A percentile compares a stretch with the other conserved stretches of the same genome.
Conservation (phyloP, 768 basidiomycete species). For the Pleurotus platypus region DNA sequence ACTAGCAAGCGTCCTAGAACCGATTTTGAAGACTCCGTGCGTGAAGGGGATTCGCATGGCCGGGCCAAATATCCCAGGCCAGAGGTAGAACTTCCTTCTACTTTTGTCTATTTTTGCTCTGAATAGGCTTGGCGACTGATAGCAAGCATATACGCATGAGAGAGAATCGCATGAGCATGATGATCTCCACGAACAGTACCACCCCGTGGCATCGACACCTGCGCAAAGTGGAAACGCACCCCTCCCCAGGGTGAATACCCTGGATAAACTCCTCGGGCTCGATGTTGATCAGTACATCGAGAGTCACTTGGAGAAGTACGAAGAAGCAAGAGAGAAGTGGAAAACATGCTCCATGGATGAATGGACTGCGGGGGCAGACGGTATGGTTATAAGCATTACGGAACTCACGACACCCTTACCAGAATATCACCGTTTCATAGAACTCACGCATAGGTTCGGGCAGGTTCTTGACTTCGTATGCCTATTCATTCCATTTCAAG, state of each 20-base stretch:
- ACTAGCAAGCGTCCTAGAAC: background rate
- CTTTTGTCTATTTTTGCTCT: background rate
- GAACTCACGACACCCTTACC: background rate
- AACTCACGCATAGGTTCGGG: conserved; percentile 35
- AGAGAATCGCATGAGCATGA: background rate
- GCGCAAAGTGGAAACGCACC: background rate
- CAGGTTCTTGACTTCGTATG: conserved; percentile 50
- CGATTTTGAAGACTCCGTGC: background rate
- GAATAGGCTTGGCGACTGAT: background rate
- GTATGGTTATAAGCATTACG: conserved; percentile 21
- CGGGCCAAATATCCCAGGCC: background rate
- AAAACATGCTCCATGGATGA: conserved; percentile 45
- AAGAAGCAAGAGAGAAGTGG: conserved; percentile 43
- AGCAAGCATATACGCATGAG: background rate
- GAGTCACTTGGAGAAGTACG: conserved; percentile 39
- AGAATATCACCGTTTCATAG: conserved; percentile 21
- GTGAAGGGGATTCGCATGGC: background rate
- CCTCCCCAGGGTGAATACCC: conserved; percentile 13
- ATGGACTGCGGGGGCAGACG: conserved; percentile 52
- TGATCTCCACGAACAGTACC: background rate
- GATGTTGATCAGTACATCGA: conserved; percentile 41
- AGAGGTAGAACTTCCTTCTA: background rate
- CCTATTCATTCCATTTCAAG: background rate
- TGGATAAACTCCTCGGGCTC: conserved; percentile 37
- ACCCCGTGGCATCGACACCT: background rate